Conservation (phyloP, 768 basidiomycete genomes). For the Dacryopinax spathularia region DNA sequence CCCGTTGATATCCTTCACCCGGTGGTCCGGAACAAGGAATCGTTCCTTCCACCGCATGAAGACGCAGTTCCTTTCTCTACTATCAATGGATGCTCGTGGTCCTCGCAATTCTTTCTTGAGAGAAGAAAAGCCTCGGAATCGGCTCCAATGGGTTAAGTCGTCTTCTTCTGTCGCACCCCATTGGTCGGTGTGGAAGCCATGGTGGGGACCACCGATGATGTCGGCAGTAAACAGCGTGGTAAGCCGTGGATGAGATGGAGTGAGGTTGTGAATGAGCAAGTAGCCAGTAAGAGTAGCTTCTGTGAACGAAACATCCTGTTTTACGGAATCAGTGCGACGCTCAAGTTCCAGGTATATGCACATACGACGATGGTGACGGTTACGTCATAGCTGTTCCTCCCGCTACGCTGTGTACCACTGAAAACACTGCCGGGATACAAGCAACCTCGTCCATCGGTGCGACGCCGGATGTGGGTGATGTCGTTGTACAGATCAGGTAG, state of each 20-base stretch:
- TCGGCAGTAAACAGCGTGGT: conserved; percentile 96
- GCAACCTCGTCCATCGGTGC: conserved; percentile 5
- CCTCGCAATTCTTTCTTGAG: conserved; percentile 64
- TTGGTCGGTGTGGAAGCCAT: conserved; percentile 75
- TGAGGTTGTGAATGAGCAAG: conserved; percentile 81
- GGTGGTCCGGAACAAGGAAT: conserved; percentile 90
- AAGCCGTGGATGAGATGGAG: conserved; percentile 87
- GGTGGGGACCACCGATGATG: conserved; percentile 67
- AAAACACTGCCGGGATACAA: conserved; percentile 81
- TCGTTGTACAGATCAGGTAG: neutral
- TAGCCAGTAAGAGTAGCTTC: conserved; percentile 82
- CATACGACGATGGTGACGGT: conserved; percentile 81
- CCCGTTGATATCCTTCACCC: conserved; percentile 84
- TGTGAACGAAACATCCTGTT: conserved; percentile 75
- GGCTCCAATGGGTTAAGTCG: conserved; percentile 86
- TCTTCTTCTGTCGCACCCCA: conserved; percentile 86
- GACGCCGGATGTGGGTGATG: neutral
- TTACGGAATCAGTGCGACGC: neutral
- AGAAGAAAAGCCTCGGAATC: conserved; percentile 80
- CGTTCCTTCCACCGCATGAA: conserved; percentile 98
- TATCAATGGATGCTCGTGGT: conserved; percentile 63
- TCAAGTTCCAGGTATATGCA: conserved; percentile 15
- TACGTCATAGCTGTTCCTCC: conserved; percentile 87
- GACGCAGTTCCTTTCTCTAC: conserved; percentile 47
- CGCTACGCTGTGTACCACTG: conserved; percentile 84